Base-by-base conservation (phyloP, 1,284 basidiomycete species). In the Vanrija sp. region DNA sequence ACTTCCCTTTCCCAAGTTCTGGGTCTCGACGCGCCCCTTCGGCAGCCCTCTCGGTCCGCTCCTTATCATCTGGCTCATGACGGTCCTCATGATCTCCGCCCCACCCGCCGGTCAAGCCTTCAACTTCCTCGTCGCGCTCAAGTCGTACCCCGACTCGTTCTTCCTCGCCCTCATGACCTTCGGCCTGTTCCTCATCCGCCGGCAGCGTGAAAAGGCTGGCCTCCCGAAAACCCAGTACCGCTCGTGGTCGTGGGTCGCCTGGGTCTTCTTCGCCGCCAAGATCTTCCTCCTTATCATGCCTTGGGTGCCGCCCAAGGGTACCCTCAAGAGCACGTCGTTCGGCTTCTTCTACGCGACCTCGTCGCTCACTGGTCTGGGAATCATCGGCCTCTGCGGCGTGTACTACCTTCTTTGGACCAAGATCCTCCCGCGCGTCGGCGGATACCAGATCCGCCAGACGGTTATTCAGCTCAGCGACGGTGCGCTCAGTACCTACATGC, bases 31-130 rank as follows among this genome's bases (percentile, higher is more conserved):
- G 21, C 44, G 57, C 43, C 73, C 74, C 1, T 75, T 75, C 56
- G 69, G 69, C n/a, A 67, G 74, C 1, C 74, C 74, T 10, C 61
- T 80, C n/a, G 80, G 75, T 0, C 79, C 81, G 5, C 71, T 82
- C 39, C 58, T 78, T 5, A 63, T 81, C 46, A 80, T 80, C 57
- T 83, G 78, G 72, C 47, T 76, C 16, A 63, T 83, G 15, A 81
- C 81, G 0, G 68, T 79, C 15, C 74, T 83, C 58, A 78, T 85
- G 54, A 80, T 85, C 61, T 64, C 83, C 18, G 80, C 76, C 0
- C 80, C 81, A 23, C 83, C 83, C 0, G 77, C 80, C 10, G 80
- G 80, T 47, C 80, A 82, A 62, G 81, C 82, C 1, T 83, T 83
- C 74, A 78, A 78, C 59, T 81, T 83, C 62, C 10, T 66, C 46